phyloP scores from a whole-genome alignment of 495 filamentous ascomycete species.

The Aspergillus hancockii region DNA sequence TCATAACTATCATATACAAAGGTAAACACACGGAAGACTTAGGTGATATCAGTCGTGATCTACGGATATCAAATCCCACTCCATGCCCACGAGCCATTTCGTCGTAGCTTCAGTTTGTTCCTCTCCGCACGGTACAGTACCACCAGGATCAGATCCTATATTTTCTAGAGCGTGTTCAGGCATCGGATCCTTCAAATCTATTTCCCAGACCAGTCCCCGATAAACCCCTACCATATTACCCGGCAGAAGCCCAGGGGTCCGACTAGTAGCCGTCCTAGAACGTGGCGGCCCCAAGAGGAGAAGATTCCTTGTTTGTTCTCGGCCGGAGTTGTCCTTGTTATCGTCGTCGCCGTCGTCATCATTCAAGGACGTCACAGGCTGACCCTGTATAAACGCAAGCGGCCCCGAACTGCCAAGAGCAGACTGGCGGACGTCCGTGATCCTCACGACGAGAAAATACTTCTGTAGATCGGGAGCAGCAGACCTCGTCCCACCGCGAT shows the following conservation, averaged over 20 bases:
- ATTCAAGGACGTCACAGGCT: neutral
- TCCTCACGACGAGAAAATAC: conserved; percentile 28
- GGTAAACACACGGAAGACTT: too few species aligned
- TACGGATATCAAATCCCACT: conserved; percentile 39
- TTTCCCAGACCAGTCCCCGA: conserved; percentile 38
- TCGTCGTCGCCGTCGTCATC: conserved; percentile 1
- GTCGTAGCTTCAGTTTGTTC: neutral
- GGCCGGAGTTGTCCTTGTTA: neutral
- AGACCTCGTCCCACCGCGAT: neutral
- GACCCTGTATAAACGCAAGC: conserved; percentile 32
- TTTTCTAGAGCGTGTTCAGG: neutral
- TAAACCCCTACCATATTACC: conserved; percentile 35
- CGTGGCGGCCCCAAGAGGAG: conserved; percentile 35
- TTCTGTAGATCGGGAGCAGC: conserved; percentile 4
- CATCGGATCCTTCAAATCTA: conserved; percentile 22
- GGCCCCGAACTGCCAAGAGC: conserved; percentile 30
- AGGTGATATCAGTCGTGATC: neutral
- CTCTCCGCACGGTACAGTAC: neutral
- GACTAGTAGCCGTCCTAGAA: conserved; percentile 8
- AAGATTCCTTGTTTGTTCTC: conserved; percentile 20
- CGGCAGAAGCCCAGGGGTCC: conserved; percentile 10
- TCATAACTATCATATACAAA: conserved; percentile 10
- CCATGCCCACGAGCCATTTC: conserved; percentile 42
- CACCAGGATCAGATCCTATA: neutral
- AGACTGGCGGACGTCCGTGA: conserved; percentile 22